phyloP scores from a whole-genome alignment of 805 yeast species.

The Suhomyces pyralidae region DNA sequence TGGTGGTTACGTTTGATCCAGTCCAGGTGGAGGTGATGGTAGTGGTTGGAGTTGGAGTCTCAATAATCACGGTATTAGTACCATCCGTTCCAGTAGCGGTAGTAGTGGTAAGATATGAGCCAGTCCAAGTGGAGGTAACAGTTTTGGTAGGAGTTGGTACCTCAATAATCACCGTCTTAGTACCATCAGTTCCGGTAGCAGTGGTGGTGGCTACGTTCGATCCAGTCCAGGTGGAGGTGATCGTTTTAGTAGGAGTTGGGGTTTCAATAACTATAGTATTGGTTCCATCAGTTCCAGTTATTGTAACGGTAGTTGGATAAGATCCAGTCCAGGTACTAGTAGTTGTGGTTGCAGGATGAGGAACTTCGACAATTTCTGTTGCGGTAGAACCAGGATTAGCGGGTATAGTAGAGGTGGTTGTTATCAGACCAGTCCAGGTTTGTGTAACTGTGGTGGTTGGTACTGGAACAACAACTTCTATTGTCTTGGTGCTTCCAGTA shows the following conservation, averaged over 20 bases:
- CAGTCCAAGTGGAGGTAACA: constrained; percentile 16
- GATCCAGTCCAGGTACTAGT: constrained; percentile 17
- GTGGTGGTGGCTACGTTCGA: constrained; percentile 3
- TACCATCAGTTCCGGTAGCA: constrained; percentile 3
- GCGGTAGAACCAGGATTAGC: neutral
- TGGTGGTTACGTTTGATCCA: constrained; percentile 2
- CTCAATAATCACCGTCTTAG: constrained; percentile 11
- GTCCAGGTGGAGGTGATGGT: constrained; percentile 9
- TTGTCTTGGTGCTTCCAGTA: constrained; percentile 8
- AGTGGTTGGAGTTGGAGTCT: constrained; percentile 12
- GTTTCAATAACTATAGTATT: constrained; percentile 13
- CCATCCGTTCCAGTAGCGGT: constrained; percentile 4
- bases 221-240: constrained; percentile 9
- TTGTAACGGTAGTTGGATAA: constrained; percentile 6
- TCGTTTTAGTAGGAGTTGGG: constrained; percentile 10
- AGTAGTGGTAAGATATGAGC: constrained; percentile 19
- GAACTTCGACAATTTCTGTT: constrained; percentile 12
- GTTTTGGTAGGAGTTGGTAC: constrained; percentile 13
- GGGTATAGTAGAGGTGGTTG: neutral
- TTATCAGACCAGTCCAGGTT: neutral
- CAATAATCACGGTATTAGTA: constrained; percentile 13
- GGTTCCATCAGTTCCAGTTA: constrained; percentile 3
- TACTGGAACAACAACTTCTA: neutral
- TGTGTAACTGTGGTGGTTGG: neutral
- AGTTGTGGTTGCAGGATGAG: constrained; percentile 13